A percentile compares a stretch with the other conserved stretches of the same genome.
These are phyloP conservation scores for Coemansia sp. DNA, from an alignment of 192 early-diverging fungal genomes.

Conservation along the genomic window DNA sequence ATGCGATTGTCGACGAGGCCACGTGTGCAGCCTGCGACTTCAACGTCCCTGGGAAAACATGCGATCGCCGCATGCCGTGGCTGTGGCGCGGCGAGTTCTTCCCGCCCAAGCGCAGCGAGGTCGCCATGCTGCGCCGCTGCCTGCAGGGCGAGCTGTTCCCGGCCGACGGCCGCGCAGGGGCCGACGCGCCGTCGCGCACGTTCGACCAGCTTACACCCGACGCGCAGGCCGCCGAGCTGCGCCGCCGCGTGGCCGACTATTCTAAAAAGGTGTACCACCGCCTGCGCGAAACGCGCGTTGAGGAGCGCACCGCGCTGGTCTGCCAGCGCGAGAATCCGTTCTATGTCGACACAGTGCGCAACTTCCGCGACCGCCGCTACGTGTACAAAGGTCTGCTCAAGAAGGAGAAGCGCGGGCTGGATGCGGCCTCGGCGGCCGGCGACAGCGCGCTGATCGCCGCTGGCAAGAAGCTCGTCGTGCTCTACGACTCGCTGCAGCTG, in stretches of 20 bases:
- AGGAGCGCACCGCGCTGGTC: constrained; percentile 83
- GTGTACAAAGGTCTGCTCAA: constrained; percentile 96
- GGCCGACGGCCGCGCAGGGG: constrained; percentile 36
- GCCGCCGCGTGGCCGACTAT: constrained; percentile 84
- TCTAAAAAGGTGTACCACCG: constrained; percentile 84
- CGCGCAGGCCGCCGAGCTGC: constrained; percentile 72
- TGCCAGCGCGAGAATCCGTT: constrained; percentile 99
- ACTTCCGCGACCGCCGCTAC: constrained; percentile 96
- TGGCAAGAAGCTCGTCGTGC: constrained; percentile 87
- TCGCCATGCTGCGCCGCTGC: constrained; percentile 87
- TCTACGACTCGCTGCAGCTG: constrained; percentile 96
- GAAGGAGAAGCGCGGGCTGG: constrained; percentile 83
- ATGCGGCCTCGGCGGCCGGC: constrained; percentile 63
- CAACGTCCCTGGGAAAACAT: constrained; percentile 80
- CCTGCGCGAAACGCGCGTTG: constrained; percentile 75
- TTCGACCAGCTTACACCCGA: constrained; percentile 65
- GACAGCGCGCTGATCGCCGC: constrained; percentile 71
- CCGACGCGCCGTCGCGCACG: constrained; percentile 46
- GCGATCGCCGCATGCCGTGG: constrained; percentile 95
- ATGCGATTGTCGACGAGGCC: constrained; percentile 90
- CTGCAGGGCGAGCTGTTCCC: constrained; percentile 82
- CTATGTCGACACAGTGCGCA: constrained; percentile 95
- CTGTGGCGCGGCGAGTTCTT: constrained; percentile 97
- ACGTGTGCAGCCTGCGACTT: constrained; percentile 91
- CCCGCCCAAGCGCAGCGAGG: constrained; percentile 85